Base-by-base conservation (phyloP, 129 eudicot genomes). In the Centrapalus pauciflorus region DNA sequence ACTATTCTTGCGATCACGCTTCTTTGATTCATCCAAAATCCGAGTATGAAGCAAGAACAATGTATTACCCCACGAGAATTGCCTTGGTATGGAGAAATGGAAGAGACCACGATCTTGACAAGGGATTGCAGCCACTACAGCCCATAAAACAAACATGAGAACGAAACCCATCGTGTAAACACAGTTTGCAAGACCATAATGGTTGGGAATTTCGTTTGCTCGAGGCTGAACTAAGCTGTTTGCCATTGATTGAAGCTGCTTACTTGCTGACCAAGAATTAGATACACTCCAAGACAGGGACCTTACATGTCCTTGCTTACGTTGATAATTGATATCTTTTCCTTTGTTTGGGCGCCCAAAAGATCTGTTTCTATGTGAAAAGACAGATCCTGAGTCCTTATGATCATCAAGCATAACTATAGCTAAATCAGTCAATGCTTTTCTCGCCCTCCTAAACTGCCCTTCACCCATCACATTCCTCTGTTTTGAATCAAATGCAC, bases 211-310 rank as follows among this genome's bases (percentile, higher is more conserved):
- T 55, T 90, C 97, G 14, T 71, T 76, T 2, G 60, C 72, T 54
- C 87, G 87, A 0, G 97, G 97, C 4, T 76, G 87, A 19, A 63
- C 76, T 27, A 90, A 71, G 73, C 41, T 72, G 72, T 50, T 80
- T 16, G 90, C 83, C 43, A 90, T 82, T 4, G 81, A 78, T 24
- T 90, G 95, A 65, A 90, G 92, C 67, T 90, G 97, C 76, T 81
- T 90, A 21, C 86, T 64, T 13, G 97, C 97, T 16, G 97, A 90
- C 97, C 97, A 90, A 49, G 82, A 46, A 17, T 76, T 83, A n/a
- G 97, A 81, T 9, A 90, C 97, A 64, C 97, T 90, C 97, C 97
- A 90, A 11, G 97, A 90, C 4, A 84, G 83, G 4, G 97, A 90
- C 23, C 79, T 66, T 0, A 95, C 65, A 69, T 90, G 97, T 2